A percentile compares a stretch with the other conserved stretches of the same genome.
These are phyloP conservation scores for Botrytis deweyae DNA, from an alignment of 2,329 filamentous ascomycete genomes.

Conservation along the genomic window DNA sequence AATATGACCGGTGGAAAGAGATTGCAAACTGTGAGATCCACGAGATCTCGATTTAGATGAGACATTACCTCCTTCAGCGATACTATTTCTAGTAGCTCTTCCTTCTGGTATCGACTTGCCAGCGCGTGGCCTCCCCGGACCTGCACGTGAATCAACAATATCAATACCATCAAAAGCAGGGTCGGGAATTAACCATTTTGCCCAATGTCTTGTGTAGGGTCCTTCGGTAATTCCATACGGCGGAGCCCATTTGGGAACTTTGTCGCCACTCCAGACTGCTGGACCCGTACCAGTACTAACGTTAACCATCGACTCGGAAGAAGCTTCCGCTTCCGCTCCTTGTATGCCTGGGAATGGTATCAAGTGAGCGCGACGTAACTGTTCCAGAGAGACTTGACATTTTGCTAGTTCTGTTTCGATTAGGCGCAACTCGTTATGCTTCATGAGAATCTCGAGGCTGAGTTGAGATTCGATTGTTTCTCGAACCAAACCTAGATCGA, in stretches of 20 bases:
- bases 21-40: slow-evolving; percentile 63
- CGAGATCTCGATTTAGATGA: slow-evolving; percentile 54
- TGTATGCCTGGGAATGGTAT: slow-evolving; percentile 81
- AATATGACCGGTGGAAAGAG: slow-evolving; percentile 68
- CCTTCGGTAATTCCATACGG: slow-evolving; percentile 90
- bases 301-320: slow-evolving; percentile 63
- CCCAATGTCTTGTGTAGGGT: slow-evolving; percentile 90
- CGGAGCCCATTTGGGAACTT: slow-evolving; percentile 73
- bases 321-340: slow-evolving; percentile 45
- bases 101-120: slow-evolving; percentile 59
- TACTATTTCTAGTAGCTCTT: slow-evolving; percentile 76
- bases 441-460: slow-evolving; percentile 85
- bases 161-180: slow-evolving; percentile 74
- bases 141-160: slow-evolving; percentile 43
- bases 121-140: slow-evolving; percentile 33
- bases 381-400: slow-evolving; percentile 89
- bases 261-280: slow-evolving; percentile 63
- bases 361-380: slow-evolving; percentile 86
- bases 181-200: slow-evolving; percentile 92
- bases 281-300: slow-evolving; percentile 74
- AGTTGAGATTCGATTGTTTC: slow-evolving; percentile 74
- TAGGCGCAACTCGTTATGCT: slow-evolving; percentile 89
- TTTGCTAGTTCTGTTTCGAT: slow-evolving; percentile 97
- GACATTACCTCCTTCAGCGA: slow-evolving; percentile 52
- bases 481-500: slow-evolving; percentile 37